These are phyloP conservation scores for Coemansia sp. DNA, from an alignment of 192 early-diverging fungal genomes.

Conservation along the genomic window DNA sequence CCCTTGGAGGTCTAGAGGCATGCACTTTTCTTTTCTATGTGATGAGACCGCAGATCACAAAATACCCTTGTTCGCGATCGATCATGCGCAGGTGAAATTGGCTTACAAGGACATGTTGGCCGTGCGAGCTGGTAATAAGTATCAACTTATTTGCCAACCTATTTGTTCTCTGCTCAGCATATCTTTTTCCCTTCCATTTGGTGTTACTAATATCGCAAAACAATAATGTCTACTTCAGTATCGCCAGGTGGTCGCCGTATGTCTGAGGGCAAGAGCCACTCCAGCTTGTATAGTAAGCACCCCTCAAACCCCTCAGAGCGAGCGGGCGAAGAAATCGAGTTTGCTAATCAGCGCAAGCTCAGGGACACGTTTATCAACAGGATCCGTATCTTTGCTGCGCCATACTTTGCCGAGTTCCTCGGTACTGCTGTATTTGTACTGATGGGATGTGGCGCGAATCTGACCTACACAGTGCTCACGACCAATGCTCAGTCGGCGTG, in stretches of 20 bases:
- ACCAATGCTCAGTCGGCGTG: slow-evolving; percentile 56
- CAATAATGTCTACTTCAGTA: slow-evolving; percentile 21
- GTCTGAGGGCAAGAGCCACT: slow-evolving; percentile 15
- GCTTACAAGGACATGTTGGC: not conserved
- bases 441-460: slow-evolving; percentile 50
- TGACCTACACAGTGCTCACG: slow-evolving; percentile 43
- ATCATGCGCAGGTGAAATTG: not conserved
- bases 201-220: not conserved
- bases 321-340: slow-evolving; percentile 55
- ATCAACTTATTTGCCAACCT: not conserved
- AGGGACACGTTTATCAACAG: slow-evolving; percentile 42
- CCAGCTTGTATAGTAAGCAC: slow-evolving; percentile 24
- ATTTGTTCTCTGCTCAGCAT: not conserved
- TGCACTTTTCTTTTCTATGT: not conserved
- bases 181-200: not conserved
- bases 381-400: slow-evolving; percentile 51
- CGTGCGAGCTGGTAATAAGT: not conserved
- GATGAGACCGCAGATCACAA: not conserved
- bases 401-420: slow-evolving; percentile 57
- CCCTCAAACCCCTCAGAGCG: slow-evolving; percentile 27
- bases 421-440: slow-evolving; percentile 54
- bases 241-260: slow-evolving; percentile 1
- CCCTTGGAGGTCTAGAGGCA: not conserved
- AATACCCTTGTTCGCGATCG: not conserved
- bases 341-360: slow-evolving; percentile 36